Percentiles rank a stretch among this genome's conserved stretches.
phyloP scores from a whole-genome alignment of 2,329 filamentous ascomycete species.

The Aspergillus costaricaensis region DNA sequence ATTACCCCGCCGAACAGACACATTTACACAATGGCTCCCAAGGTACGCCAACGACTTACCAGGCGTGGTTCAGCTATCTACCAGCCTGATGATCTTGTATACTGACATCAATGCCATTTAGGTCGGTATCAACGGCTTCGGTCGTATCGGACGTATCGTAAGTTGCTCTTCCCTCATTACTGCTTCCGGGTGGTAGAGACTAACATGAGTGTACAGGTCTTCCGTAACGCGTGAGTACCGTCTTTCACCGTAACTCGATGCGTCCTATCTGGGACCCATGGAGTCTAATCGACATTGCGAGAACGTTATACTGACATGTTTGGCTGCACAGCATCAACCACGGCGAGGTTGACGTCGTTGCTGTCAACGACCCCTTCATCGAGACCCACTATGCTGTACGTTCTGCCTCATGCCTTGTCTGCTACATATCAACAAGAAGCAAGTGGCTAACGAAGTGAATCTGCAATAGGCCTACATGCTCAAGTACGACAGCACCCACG shows the following conservation, averaged over 20 bases:
- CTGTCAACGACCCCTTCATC: slow-evolving; percentile 99
- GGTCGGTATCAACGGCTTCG: slow-evolving; percentile 99
- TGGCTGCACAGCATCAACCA: slow-evolving; percentile 67
- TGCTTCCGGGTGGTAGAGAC: slow-evolving; percentile 11
- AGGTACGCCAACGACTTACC: slow-evolving; percentile 26
- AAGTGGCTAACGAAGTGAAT: slow-evolving; percentile 10
- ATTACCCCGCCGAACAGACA: slow-evolving; percentile 29
- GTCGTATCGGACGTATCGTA: slow-evolving; percentile 95
- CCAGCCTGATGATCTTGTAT: neutral
- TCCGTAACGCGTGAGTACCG: slow-evolving; percentile 85
- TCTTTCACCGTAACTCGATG: neutral
- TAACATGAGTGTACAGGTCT: slow-evolving; percentile 59
- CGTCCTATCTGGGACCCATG: neutral
- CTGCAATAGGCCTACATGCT: slow-evolving; percentile 90
- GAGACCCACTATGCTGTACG: slow-evolving; percentile 95
- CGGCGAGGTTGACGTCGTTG: slow-evolving; percentile 85
- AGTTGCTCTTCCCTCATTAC: slow-evolving; percentile 28
- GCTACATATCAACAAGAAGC: neutral
- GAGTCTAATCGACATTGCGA: neutral
- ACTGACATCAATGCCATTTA: slow-evolving; percentile 38
- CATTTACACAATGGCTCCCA: slow-evolving; percentile 39
- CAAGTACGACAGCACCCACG: slow-evolving; percentile 98
- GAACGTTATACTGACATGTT: slow-evolving; percentile 9
- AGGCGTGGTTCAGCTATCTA: neutral
- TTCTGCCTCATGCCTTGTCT: slow-evolving; percentile 33